Conservation (phyloP, 2,329 filamentous ascomycete species). For the Botryosphaeria agaves region DNA sequence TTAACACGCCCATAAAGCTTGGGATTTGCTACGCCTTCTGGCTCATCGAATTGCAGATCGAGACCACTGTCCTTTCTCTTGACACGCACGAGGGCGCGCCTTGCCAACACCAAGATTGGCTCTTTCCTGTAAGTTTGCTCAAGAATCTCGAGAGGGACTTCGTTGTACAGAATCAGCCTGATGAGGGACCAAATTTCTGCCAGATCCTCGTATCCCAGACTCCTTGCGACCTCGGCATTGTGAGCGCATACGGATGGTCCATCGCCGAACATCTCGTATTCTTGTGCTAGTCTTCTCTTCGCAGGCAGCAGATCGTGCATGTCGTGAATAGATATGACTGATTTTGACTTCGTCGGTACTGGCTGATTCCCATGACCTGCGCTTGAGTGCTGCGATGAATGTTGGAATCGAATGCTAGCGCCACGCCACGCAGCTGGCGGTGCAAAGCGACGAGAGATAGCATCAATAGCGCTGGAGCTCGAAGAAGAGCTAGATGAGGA, state of each 20-base stretch:
- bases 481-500: constrained; percentile 19
- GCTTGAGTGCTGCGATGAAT: constrained; percentile 24
- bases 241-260: constrained; percentile 67
- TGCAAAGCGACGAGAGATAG: constrained; percentile 29
- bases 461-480: constrained; percentile 20
- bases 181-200: constrained; percentile 74
- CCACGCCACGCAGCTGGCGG: constrained; percentile 35
- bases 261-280: constrained; percentile 73
- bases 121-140: constrained; percentile 36
- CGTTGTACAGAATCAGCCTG: constrained; percentile 57
- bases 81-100: constrained; percentile 36
- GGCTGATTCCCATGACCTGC: constrained; percentile 5
- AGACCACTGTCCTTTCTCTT: constrained; percentile 31
- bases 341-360: constrained; percentile 34
- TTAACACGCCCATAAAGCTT: constrained; percentile 27
- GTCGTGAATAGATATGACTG: constrained; percentile 57
- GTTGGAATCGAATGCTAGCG: constrained; percentile 36
- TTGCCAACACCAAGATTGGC: constrained; percentile 52
- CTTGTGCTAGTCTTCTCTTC: constrained; percentile 55
- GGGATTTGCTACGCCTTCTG: constrained; percentile 19
- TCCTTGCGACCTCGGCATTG: constrained; percentile 63
- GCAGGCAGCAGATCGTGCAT: constrained; percentile 57
- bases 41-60: constrained; percentile 28
- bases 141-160: constrained; percentile 53
- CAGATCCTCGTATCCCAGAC: constrained; percentile 51